phyloP scores from a whole-genome alignment of 2,329 filamentous ascomycete species.

The Paraconiothyrium brasiliense region DNA sequence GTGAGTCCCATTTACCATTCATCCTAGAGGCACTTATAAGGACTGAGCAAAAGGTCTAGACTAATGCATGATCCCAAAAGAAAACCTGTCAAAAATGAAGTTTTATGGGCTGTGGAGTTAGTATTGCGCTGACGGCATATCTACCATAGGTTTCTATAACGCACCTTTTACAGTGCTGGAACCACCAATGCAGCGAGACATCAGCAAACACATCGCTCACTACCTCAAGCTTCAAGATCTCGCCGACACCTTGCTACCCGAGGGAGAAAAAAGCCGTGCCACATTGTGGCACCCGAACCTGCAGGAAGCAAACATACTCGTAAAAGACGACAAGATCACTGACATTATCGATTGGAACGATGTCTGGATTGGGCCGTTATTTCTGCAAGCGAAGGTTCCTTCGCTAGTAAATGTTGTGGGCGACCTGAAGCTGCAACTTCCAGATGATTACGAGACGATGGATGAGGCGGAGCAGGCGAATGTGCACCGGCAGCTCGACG shows the following conservation, averaged over 20 bases:
- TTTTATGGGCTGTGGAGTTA: too few relatives aligned
- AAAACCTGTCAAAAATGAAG: too few relatives aligned
- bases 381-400: not conserved
- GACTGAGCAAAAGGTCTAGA: too few relatives aligned
- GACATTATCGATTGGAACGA: not conserved
- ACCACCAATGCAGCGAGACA: slow-evolving; percentile 2
- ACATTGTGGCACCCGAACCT: not conserved
- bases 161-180: not conserved
- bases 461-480: not conserved
- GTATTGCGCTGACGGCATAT: not conserved
- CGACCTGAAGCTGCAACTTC: not conserved
- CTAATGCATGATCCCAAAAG: too few relatives aligned
- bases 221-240: not conserved
- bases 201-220: slow-evolving; percentile 1
- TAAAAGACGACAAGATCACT: not conserved
- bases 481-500: not conserved
- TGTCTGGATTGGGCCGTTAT: not conserved
- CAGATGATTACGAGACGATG: not conserved
- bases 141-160: not conserved
- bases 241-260: not conserved
- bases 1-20: not conserved
- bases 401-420: not conserved
- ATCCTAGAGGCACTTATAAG: not conserved
- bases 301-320: not conserved
- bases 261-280: not conserved